Evolutionary conservation across 2,329 filamentous ascomycete genomes (phyloP).

Genomic region (Harringtonia aguacate): DNA sequence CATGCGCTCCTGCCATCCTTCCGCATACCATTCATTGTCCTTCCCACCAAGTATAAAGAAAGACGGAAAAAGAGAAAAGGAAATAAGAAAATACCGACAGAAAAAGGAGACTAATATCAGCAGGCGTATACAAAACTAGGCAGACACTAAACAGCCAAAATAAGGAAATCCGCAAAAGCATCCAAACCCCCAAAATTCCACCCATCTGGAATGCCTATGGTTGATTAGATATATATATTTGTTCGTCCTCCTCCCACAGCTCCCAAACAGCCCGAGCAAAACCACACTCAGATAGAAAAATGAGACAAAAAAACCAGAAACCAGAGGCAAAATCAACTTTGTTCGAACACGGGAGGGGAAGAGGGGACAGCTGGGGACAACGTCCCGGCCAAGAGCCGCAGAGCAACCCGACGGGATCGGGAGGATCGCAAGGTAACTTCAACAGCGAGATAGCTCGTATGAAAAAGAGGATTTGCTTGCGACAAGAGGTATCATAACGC

Average conservation of each 20-base stretch:
- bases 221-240: background rate
- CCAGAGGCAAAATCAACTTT: too few relatives aligned
- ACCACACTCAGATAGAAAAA: too few relatives aligned
- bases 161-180: background rate
- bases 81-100: background rate
- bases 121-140: background rate
- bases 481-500: slow-evolving; percentile 7
- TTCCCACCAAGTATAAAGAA: background rate
- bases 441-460: background rate
- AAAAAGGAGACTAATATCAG: background rate
- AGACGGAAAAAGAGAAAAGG: background rate
- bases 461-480: background rate
- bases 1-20: background rate
- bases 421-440: background rate
- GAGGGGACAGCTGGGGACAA: background rate
- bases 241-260: too few relatives aligned
- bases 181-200: background rate
- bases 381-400: background rate
- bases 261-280: too few relatives aligned
- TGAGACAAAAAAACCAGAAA: too few relatives aligned
- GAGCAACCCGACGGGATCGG: background rate
- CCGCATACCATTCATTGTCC: background rate
- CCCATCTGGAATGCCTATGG: too few relatives aligned
- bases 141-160: background rate
- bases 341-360: too few relatives aligned